A percentile compares a stretch with the other conserved stretches of the same genome.
phyloP scores from a whole-genome alignment of 2,329 filamentous ascomycete genomes.

The Fusarium kyushuense region DNA sequence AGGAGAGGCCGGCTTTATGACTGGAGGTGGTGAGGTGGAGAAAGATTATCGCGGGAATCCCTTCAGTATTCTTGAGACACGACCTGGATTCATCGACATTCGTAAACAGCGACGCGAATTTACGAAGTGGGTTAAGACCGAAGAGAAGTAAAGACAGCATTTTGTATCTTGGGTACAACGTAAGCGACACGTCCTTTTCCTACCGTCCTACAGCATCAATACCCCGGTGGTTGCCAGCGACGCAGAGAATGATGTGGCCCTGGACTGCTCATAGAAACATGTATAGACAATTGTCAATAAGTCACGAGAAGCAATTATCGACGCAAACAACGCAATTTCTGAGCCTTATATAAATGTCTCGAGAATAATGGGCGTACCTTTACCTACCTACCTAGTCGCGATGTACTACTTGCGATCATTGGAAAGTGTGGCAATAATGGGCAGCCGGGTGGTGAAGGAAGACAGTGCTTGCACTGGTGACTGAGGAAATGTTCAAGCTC shows the following conservation, averaged over 20 bases:
- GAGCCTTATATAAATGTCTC: not conserved
- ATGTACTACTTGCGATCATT: not conserved
- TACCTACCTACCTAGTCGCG: too few species aligned
- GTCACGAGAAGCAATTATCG: not conserved
- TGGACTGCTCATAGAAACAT: not conserved
- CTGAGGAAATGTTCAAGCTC: not conserved
- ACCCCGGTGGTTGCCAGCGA: not conserved
- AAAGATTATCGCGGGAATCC: constrained; percentile 81
- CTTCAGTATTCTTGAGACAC: constrained; percentile 81
- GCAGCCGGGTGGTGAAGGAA: not conserved
- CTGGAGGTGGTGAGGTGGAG: constrained; percentile 73
- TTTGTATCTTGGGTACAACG: not conserved
- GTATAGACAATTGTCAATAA: not conserved
- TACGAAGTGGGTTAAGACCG: constrained; percentile 74
- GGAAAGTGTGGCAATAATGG: not conserved
- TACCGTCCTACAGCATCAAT: not conserved
- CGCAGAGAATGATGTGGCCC: not conserved
- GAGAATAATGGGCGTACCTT: not conserved
- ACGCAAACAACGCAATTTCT: not conserved
- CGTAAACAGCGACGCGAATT: constrained; percentile 84
- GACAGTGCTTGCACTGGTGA: not conserved
- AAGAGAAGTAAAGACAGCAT: constrained; percentile 32
- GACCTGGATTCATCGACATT: constrained; percentile 89
- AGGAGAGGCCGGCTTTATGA: constrained; percentile 69
- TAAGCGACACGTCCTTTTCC: not conserved